Evolutionary conservation across 1,139 yeast genomes (phyloP).

Genomic region (Candida frijolesensis): DNA sequence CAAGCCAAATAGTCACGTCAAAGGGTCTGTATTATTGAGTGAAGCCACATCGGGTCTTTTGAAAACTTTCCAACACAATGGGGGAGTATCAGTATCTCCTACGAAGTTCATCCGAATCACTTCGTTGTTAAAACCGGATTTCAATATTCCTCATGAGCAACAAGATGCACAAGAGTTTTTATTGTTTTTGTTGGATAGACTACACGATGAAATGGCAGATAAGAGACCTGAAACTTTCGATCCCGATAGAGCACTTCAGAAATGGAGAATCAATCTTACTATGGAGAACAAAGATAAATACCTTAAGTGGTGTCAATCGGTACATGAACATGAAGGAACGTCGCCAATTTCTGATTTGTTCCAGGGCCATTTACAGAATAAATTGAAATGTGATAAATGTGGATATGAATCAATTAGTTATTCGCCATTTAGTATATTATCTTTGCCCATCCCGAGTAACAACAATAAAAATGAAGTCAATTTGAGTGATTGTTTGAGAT

Average conservation of each 20-base stretch:
- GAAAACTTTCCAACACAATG: conserved; percentile 51
- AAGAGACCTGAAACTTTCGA: conserved; percentile 16
- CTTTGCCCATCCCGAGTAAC: conserved; percentile 63
- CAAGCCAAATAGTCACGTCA: conserved; percentile 24
- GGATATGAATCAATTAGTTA: conserved; percentile 58
- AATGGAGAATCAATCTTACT: conserved; percentile 37
- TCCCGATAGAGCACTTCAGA: conserved; percentile 29
- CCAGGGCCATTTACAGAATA: conserved; percentile 70
- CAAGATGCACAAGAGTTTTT: conserved; percentile 81
- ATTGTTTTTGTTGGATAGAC: conserved; percentile 61
- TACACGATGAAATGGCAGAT: conserved; percentile 65
- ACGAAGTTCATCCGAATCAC: conserved; percentile 60
- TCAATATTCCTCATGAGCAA: conserved; percentile 69
- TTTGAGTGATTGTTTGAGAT: conserved; percentile 63
- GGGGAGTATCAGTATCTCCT: conserved; percentile 66
- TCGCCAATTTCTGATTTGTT: conserved; percentile 66
- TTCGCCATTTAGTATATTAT: conserved; percentile 63
- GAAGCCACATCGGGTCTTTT: conserved; percentile 48
- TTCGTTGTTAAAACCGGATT: conserved; percentile 59
- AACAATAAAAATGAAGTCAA: conserved; percentile 21
- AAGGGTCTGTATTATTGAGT: conserved; percentile 41
- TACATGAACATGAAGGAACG: conserved; percentile 56
- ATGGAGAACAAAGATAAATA: conserved; percentile 50
- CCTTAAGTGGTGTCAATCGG: conserved; percentile 57
- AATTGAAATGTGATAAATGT: conserved; percentile 64